Evolutionary conservation across 306 rosid species (phyloP), one percentile per base, ranked within the genome.

Genomic region (Geum urbanum): DNA sequence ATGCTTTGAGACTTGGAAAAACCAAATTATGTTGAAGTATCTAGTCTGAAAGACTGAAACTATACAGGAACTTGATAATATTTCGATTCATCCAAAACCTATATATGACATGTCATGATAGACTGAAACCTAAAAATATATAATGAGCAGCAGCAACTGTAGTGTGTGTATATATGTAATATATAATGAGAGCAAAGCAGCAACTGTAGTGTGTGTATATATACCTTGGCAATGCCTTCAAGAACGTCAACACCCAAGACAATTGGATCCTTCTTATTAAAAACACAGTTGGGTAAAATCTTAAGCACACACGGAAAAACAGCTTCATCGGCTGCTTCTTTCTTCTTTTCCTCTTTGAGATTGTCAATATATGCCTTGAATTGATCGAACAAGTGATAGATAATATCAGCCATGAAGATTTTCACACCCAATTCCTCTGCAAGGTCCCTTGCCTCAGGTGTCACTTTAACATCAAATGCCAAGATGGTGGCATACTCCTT

Each of bases 391-490:
- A 94, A 76, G 65, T 91, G 99, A 82, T 94, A 94, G 73, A 94
- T 94, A 72, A 94, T 91, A 83, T 94, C 99, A 14, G 97, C 99
- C 22, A 77, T 80, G 63, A 91, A 91, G n/a, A 91, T 86, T 72
- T 82, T 88, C 57, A 94, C 97, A 13, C 99, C 92, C 83, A 84
- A 66, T 51, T 87, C 92, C 8, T 91, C 96, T 54, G 99, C 90
- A 70, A 94, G 92, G 39, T 94, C 97, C 74, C 88, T 86, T 35
- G 97, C 91, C 79, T 94, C 99, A 43, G 90, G 92, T 22, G 94
- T 91, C 67, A 94, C 96, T 89, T 94, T 94, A 81, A 94, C 96
- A 83, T 94, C 99, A 83, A 94, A 94, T 40, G 99, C 99, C 89
- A 94, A 80, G 72, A 94, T 91, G 51, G 95, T 77, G 43, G 96